phyloP scores from a whole-genome alignment of 768 basidiomycete genomes.

The Suillus subaureus region DNA sequence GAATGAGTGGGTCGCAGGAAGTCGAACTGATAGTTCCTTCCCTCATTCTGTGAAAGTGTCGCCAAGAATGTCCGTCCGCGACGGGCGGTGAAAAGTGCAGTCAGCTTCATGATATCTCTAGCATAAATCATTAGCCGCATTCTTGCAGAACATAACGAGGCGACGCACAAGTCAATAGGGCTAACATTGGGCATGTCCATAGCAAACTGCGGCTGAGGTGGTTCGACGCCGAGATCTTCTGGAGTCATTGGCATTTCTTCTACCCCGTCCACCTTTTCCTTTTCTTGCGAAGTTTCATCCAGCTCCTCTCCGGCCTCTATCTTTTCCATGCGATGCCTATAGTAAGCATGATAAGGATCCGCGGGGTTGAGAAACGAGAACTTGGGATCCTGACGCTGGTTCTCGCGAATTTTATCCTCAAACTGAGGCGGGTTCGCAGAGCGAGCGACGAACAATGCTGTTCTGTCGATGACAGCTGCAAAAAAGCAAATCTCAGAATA shows the following conservation, averaged over 20 bases:
- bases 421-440: constrained; percentile 93
- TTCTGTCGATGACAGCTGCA: constrained; percentile 92
- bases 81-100: constrained; percentile 93
- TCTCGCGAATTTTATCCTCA: constrained; percentile 96
- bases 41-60: constrained; percentile 83
- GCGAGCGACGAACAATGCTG: constrained; percentile 87
- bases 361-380: constrained; percentile 97
- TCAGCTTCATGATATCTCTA: constrained; percentile 95
- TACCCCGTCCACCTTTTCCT: constrained; percentile 41
- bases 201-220: constrained; percentile 80
- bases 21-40: constrained; percentile 96
- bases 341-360: constrained; percentile 99
- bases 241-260: constrained; percentile 34
- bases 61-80: constrained; percentile 87
- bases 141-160: constrained; percentile 2
- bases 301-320: constrained; percentile 73
- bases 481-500: constrained; percentile 15
- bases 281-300: constrained; percentile 56
- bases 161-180: constrained; percentile 85
- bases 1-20: constrained; percentile 96
- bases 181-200: constrained; percentile 87
- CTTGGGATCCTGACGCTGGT: constrained; percentile 94
- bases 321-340: constrained; percentile 87
- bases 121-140: constrained; percentile 9
- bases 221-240: constrained; percentile 72